Conservation (phyloP, 2,329 filamentous ascomycete species). For the Sphaerulina vaccinii region DNA sequence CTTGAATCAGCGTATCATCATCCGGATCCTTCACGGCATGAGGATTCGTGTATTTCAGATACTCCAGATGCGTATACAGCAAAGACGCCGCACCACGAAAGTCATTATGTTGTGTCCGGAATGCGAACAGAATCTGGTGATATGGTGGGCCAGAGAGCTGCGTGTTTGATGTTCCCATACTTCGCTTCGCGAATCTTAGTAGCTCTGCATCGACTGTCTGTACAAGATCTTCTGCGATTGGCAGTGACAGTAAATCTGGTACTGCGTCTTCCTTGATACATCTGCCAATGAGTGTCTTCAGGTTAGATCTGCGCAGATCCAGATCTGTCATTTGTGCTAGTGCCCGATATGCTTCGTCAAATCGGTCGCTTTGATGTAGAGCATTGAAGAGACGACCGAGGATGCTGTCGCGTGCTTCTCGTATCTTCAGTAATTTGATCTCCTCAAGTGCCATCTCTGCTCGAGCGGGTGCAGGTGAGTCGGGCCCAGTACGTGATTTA, state of each 20-base stretch:
- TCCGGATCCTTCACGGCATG: conserved; percentile 39
- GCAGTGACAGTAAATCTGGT: conserved; percentile 62
- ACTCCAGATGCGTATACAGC: conserved; percentile 56
- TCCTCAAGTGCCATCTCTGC: conserved; percentile 35
- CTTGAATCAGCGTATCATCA: conserved; percentile 62
- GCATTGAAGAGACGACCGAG: conserved; percentile 82
- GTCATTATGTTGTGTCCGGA: conserved; percentile 79
- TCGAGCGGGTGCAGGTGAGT: conserved; percentile 31
- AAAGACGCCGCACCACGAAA: conserved; percentile 73
- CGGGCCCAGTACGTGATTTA: conserved; percentile 28
- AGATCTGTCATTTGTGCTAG: conserved; percentile 70
- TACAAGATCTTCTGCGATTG: conserved; percentile 70
- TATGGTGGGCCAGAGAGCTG: conserved; percentile 58
- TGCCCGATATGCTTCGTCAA: conserved; percentile 77
- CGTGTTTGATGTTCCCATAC: conserved; percentile 55
- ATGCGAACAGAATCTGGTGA: conserved; percentile 87
- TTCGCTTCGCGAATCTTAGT: conserved; percentile 66
- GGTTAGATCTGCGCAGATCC: conserved; percentile 64
- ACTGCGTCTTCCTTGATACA: conserved; percentile 35
- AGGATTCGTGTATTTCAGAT: conserved; percentile 39
- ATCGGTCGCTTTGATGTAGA: conserved; percentile 74
- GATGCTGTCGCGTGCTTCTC: conserved; percentile 62
- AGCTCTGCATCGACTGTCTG: conserved; percentile 78
- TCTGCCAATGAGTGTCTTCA: conserved; percentile 63
- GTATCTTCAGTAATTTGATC: conserved; percentile 35